phyloP scores from a whole-genome alignment of 176 grass and related monocot genomes.

The Carex myosuroides region DNA sequence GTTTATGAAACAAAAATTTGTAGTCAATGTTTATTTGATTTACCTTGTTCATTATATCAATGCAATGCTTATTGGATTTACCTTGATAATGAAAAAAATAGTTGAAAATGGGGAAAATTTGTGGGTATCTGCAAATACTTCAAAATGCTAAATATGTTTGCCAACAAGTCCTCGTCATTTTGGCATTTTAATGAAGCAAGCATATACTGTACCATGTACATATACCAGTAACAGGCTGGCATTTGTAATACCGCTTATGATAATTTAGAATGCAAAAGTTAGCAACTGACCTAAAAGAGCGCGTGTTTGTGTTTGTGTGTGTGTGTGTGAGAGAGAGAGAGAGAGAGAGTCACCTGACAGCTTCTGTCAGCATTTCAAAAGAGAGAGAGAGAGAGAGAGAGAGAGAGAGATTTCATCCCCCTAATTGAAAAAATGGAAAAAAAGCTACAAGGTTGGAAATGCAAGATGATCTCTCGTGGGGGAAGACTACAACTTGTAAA shows the following conservation, averaged over 20 bases:
- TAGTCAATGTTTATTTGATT: not conserved
- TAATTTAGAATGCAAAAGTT: not conserved
- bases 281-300: not conserved
- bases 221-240: not conserved
- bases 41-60: not conserved
- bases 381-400: no score
- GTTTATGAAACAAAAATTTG: not conserved
- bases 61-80: not conserved
- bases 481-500: no score
- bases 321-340: no score
- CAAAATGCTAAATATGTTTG: not conserved
- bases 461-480: no score
- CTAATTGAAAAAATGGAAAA: no score
- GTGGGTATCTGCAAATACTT: not conserved
- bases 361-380: no score
- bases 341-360: no score
- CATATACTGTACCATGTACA: not conserved
- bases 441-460: no score
- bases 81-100: not conserved
- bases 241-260: not conserved
- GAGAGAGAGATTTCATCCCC: no score
- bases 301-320: not conserved
- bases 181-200: not conserved
- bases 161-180: not conserved
- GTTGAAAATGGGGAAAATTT: not conserved